phyloP scores from a whole-genome alignment of 805 yeast genomes.

The Yarrowia phangngaensis region DNA sequence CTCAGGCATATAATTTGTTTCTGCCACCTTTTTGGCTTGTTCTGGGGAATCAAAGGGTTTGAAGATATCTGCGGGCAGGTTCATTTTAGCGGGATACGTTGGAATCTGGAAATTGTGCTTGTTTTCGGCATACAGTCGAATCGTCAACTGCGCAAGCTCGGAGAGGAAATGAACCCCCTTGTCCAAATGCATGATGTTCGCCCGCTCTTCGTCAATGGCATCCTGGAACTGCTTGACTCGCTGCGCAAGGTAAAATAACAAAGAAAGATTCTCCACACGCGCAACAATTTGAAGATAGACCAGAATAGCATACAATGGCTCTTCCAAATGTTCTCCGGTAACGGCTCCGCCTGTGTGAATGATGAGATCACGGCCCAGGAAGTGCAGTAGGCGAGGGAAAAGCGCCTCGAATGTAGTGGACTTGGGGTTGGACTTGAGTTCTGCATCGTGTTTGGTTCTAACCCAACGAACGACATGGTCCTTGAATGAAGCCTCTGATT shows the following conservation, averaged over 20 bases:
- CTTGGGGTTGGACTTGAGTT: slow-evolving; percentile 37
- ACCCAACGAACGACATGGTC: slow-evolving; percentile 65
- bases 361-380: slow-evolving; percentile 65
- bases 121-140: slow-evolving; percentile 54
- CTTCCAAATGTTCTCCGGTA: slow-evolving; percentile 35
- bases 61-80: slow-evolving; percentile 66
- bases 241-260: slow-evolving; percentile 70
- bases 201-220: slow-evolving; percentile 35
- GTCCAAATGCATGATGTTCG: slow-evolving; percentile 40
- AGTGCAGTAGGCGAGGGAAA: slow-evolving; percentile 62
- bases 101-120: slow-evolving; percentile 69
- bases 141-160: slow-evolving; percentile 65
- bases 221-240: slow-evolving; percentile 77
- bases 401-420: slow-evolving; percentile 60
- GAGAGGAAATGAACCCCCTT: slow-evolving; percentile 53
- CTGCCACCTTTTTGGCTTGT: slow-evolving; percentile 56
- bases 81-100: slow-evolving; percentile 70
- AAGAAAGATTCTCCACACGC: slow-evolving; percentile 61
- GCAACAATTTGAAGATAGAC: slow-evolving; percentile 60
- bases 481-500: slow-evolving; percentile 55
- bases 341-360: slow-evolving; percentile 35
- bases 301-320: slow-evolving; percentile 55
- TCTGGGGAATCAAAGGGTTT: slow-evolving; percentile 54
- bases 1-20: slow-evolving; percentile 56
- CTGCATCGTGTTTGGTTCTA: slow-evolving; percentile 48